Evolutionary conservation across 768 basidiomycete species (phyloP), one percentile per base, ranked within the genome.

Genomic region (Lactifluus volemus): DNA sequence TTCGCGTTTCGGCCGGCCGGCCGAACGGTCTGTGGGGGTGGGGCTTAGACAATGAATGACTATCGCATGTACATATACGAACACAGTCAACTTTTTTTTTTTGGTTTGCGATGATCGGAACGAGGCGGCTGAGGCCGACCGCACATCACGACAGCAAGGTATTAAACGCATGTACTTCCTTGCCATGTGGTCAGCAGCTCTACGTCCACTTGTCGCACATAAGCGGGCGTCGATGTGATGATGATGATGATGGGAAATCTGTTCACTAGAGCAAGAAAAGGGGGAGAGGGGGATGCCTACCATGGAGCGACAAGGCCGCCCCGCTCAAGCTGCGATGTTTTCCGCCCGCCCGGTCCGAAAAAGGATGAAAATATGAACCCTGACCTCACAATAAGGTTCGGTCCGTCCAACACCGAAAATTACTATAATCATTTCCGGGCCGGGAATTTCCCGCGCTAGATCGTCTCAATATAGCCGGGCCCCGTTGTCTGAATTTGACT

Each of bases 311-410:
- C 45, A 7, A 45, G 19, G 6, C n/a, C 44, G 19, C 4, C n/a
- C 50, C 58, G 51, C 44, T 52, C 44, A 41, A 34, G 2, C 4
- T 34, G 9, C 32, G 32, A 25, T 25, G 25, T 25, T 25, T 25
- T 25, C 25, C 25, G 25, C 25, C 25, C 25, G 25, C 17, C 50
- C 50, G 50, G 50, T 19, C 50, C 50, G 34, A 25, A 25, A 52
- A 52, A 7, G n/a, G 17, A 19, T 10, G 19, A 49, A 30, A 30
- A 49, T 14, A 30, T 11, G 5, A 29, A 59, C 58, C 63, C 63
- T 64, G 63, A 64, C 55, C 52, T 39, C 53, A 53, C 25, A 25
- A 8, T 49, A 42, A 47, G 60, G 52, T 64, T 64, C 60, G 63
- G 55, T 19, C 45, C 50, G 30, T 25, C 10, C 21, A 50, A 6